Evolutionary conservation across 2,329 filamentous ascomycete species (phyloP), one percentile per base, ranked within the genome.

Genomic region (Colletotrichum sidae): DNA sequence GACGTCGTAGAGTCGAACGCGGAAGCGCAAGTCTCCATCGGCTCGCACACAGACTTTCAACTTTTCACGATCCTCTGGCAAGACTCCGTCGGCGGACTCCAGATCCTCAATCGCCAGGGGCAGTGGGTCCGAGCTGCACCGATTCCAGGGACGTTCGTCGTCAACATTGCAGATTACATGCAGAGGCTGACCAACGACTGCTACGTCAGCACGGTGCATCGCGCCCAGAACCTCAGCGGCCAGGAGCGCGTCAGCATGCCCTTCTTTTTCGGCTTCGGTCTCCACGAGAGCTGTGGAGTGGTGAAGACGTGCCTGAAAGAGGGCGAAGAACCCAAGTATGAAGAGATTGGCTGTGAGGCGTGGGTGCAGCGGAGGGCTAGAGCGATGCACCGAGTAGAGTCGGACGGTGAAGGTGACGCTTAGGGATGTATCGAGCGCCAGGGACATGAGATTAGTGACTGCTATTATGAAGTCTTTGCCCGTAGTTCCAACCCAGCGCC

Each of bases 41-140:
- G 84, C 9, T 83, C 80, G 13, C 85, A 85, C 69, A 87, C 84
- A 1, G 85, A 86, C 70, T 82, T 85, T 53, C 82, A 84, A 51
- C 76, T 84, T 38, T 83, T 87, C 59, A 85, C 81, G 1, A 75
- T 84, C 6, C 73, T 85, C 3, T 77, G 80, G 68, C 82, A 84
- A 62, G 80, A 83, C 59, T 67, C 70, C 3, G 68, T 74, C 15
- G 78, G 79, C 6, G 82, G 80, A 0, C 72, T 85, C 10, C 75
- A 84, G 67, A 80, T 84, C 1, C 71, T 81, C 44, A 77, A 79
- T 42, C 71, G 70, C 0, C 60, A 77, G 66, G 68, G 76, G 11
- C 67, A 79, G 46, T 85, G 81, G 81, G 72, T 83, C 38, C 73
- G 75, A 8, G 80, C 81, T 0, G 67, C 69, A 4, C 79, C 81